Conservation (phyloP, 257 asterid species). For the Nicotiana otophora region DNA sequence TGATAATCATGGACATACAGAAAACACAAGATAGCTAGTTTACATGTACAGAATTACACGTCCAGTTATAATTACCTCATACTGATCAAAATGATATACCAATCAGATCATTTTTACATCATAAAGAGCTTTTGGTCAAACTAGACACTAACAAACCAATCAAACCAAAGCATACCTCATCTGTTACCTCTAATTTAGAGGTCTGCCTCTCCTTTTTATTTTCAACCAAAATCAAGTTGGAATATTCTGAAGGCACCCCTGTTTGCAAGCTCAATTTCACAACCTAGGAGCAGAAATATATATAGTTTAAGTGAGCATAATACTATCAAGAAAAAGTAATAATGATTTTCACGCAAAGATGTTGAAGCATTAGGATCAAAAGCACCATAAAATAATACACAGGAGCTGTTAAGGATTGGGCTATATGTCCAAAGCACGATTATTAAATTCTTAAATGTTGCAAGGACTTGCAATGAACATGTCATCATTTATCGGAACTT, state of each 20-base stretch:
- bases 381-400: neutral
- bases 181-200: constrained; percentile 26
- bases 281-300: constrained; percentile 33
- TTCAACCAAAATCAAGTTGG: constrained; percentile 52
- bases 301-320: neutral
- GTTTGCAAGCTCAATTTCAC: constrained; percentile 59
- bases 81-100: neutral
- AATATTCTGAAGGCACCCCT: constrained; percentile 66
- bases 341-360: neutral
- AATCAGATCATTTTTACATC: neutral
- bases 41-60: neutral
- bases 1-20: neutral
- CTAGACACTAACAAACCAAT: neutral
- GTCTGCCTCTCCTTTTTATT: constrained; percentile 30
- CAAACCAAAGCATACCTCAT: constrained; percentile 35
- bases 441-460: neutral
- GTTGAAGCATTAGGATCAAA: neutral
- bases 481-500: neutral
- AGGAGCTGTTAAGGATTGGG: neutral
- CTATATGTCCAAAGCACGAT: neutral
- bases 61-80: neutral
- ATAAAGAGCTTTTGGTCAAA: neutral
- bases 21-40: neutral
- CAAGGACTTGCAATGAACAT: neutral
- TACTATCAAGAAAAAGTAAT: neutral